Base-by-base conservation (phyloP, 1,284 basidiomycete species). In the Farysia itapuensis region DNA sequence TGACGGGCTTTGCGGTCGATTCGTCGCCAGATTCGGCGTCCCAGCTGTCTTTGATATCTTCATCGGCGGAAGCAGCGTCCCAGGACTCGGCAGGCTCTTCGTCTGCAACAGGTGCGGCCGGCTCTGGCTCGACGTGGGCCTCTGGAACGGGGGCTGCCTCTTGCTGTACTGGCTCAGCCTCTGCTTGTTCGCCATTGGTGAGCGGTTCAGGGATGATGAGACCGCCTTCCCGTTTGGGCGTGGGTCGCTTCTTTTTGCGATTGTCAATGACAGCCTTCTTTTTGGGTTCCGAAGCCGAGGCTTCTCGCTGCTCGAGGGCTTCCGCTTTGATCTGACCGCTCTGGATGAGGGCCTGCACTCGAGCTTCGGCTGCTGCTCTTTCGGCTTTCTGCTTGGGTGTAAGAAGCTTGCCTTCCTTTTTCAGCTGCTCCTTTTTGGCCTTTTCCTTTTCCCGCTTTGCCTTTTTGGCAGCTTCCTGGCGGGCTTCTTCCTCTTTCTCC, bases 331-430 rank as follows among this genome's bases (percentile, higher is more conserved):
- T 88, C 38, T 72, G 69, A 36, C 92, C 92, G 22, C 89, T 89
- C 18, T 86, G 85, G 39, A 98, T 82, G 47, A 98, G 83, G 4
- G 94, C 94, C 78, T 94, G 85, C 78, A 87, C 89, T 45, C 93
- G 85, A 26, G 90, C 84, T 77, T 97, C 93, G 7, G 92, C 93
- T 50, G 87, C 88, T 14, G 88, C 88, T 67, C 84, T 87, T 77
- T 97, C 93, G 70, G 90, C 89, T 79, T 93, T 96, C 78, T 98
- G 93, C 79, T 95, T 96, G 28, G 74, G 72, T 2, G 74, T 76
- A 24, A 76, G 54, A 14, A 74, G 65, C 59, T 75, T 74, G 47
- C 74, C 74, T 52, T 76, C 74, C 48, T 69, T 72, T 42, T 65
- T 64, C 45, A 75, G 64, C 54, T 75, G 74, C 48, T 76, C 74